Conservation (phyloP, 805 yeast genomes). For the Monosporozyma solicola region DNA sequence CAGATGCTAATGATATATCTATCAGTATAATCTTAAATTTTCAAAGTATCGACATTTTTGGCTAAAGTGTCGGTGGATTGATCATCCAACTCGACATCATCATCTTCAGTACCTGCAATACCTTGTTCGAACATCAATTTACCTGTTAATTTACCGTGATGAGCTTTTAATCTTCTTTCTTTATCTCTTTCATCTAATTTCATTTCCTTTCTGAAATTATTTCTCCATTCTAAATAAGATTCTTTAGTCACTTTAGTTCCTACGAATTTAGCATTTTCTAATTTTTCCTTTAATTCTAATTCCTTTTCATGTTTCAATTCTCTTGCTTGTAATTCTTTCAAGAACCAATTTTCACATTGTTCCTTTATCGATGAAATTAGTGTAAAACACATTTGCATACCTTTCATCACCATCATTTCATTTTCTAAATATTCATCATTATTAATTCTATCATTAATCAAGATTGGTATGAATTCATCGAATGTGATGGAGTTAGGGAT, state of each 20-base stretch:
- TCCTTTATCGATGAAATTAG: constrained; percentile 72
- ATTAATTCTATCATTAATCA: constrained; percentile 19
- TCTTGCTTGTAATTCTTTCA: constrained; percentile 41
- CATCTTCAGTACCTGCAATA: constrained; percentile 63
- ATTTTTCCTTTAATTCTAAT: constrained; percentile 56
- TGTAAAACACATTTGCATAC: constrained; percentile 88
- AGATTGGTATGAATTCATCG: constrained; percentile 35
- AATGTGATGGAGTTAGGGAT: constrained; percentile 53
- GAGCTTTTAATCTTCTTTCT: constrained; percentile 46
- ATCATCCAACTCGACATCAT: constrained; percentile 10
- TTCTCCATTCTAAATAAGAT: constrained; percentile 66
- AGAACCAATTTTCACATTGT: constrained; percentile 61
- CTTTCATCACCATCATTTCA: constrained; percentile 52
- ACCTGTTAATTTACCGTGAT: constrained; percentile 76
- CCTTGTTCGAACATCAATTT: constrained; percentile 86
- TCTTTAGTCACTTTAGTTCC: constrained; percentile 87
- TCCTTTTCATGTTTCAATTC: constrained; percentile 54
- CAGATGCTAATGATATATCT: neutral
- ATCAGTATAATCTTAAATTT: neutral
- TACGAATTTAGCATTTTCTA: constrained; percentile 80
- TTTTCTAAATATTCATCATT: constrained; percentile 35
- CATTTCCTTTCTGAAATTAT: constrained; percentile 59
- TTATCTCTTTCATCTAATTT: constrained; percentile 53
- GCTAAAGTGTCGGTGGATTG: neutral
- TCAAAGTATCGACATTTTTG: neutral